Evolutionary conservation across 805 yeast genomes (phyloP).

Genomic region (Nakazawaea peltata): DNA sequence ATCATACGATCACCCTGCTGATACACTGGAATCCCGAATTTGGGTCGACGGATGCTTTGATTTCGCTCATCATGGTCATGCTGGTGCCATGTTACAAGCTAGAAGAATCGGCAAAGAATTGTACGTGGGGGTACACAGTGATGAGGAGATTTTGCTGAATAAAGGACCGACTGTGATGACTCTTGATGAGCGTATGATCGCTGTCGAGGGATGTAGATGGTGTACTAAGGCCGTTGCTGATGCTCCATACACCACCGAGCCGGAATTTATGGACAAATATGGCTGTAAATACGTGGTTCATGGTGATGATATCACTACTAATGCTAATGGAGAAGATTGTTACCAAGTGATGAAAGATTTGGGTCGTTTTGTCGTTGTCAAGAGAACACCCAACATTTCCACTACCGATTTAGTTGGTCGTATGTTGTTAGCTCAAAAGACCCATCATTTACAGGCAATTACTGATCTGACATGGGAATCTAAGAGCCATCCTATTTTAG

Average conservation of each 20-base stretch:
- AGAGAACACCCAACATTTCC: constrained; percentile 87
- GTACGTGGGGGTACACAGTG: constrained; percentile 86
- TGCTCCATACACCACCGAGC: constrained; percentile 94
- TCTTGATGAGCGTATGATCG: constrained; percentile 68
- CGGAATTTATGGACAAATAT: constrained; percentile 63
- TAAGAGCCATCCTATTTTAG: constrained; percentile 18
- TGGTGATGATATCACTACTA: constrained; percentile 97
- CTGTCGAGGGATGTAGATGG: constrained; percentile 92
- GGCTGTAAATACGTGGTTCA: constrained; percentile 91
- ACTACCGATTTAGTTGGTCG: constrained; percentile 94
- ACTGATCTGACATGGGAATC: constrained; percentile 16
- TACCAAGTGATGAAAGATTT: constrained; percentile 74
- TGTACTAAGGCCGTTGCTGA: constrained; percentile 56
- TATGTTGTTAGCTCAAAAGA: constrained; percentile 56
- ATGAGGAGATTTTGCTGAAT: constrained; percentile 71
- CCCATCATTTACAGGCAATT: constrained; percentile 43
- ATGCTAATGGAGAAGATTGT: constrained; percentile 92
- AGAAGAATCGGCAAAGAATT: constrained; percentile 71
- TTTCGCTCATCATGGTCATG: constrained; percentile 97
- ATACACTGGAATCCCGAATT: constrained; percentile 34
- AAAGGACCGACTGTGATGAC: constrained; percentile 96
- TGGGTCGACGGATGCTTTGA: constrained; percentile 99
- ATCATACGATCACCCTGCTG: constrained; percentile 4
- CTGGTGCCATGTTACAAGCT: constrained; percentile 95
- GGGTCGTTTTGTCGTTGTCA: constrained; percentile 87